phyloP scores from a whole-genome alignment of 139 green algal genomes.

The Gonium pectorale region DNA sequence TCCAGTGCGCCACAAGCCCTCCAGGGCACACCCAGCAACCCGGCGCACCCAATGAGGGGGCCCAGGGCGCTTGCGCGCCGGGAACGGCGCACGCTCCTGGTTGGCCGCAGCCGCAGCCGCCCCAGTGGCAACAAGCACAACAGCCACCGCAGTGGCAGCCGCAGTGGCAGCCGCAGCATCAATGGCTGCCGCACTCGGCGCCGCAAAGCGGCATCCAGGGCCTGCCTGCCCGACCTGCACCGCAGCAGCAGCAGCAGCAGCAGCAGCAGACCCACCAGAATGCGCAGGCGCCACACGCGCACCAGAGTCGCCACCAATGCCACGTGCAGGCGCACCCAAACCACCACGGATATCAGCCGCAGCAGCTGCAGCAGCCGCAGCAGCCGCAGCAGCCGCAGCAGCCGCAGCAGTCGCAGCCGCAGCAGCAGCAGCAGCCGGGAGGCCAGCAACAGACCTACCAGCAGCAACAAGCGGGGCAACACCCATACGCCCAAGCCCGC shows the following conservation, averaged over 20 bases:
- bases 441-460: too few relatives aligned
- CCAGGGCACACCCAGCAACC: too few relatives aligned
- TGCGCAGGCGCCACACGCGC: not conserved
- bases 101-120: not conserved
- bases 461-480: not conserved
- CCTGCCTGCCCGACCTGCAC: not conserved
- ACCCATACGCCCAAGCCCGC: too few relatives aligned
- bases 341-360: too few relatives aligned
- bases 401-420: not conserved
- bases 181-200: not conserved
- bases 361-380: not conserved
- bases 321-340: not conserved
- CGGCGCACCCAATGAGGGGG: too few relatives aligned
- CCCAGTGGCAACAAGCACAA: not conserved
- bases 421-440: not conserved
- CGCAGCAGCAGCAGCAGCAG: not conserved
- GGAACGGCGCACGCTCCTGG: too few relatives aligned
- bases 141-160: not conserved
- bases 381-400: not conserved
- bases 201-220: not conserved
- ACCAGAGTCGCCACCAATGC: not conserved
- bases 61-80: too few relatives aligned
- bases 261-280: not conserved
- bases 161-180: not conserved
- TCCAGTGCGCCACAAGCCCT: too few relatives aligned